A percentile compares a stretch with the other conserved stretches of the same genome.
Evolutionary conservation across 768 basidiomycete species (phyloP).

Genomic region (Calocera viscosa): DNA sequence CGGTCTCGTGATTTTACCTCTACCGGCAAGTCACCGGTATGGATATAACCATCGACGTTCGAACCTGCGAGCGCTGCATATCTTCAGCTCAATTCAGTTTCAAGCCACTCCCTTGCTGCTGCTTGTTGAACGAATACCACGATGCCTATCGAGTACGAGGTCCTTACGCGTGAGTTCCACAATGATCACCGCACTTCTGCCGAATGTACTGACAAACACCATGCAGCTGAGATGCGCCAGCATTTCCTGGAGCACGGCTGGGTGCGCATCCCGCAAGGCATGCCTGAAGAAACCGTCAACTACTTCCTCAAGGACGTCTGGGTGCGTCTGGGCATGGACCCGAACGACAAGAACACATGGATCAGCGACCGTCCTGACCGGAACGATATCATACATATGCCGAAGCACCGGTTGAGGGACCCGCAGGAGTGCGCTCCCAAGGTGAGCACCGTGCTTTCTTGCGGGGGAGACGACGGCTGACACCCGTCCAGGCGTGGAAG

Average conservation of each 20-base stretch:
- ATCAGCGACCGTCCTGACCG: conserved; percentile 15
- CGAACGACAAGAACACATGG: conserved; percentile 46
- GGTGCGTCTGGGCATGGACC: conserved; percentile 37
- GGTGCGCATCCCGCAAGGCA: conserved; percentile 40
- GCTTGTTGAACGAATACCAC: not conserved
- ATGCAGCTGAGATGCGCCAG: conserved; percentile 32
- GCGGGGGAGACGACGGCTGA: not conserved
- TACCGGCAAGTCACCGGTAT: not conserved
- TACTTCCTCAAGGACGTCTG: conserved; percentile 35
- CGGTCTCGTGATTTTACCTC: not conserved
- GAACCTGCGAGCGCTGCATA: not conserved
- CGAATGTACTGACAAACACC: not conserved
- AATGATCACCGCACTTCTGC: not conserved
- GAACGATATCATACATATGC: conserved; percentile 41
- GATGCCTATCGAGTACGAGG: conserved; percentile 5
- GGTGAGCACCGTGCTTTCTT: conserved; percentile 17
- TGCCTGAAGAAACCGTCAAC: conserved; percentile 39
- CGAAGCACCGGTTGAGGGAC: conserved; percentile 35
- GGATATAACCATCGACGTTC: not conserved
- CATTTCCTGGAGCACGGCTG: conserved; percentile 48
- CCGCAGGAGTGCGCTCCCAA: conserved; percentile 42
- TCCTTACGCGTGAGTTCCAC: not conserved
- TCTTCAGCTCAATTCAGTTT: not conserved
- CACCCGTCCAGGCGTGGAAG: conserved; percentile 31
- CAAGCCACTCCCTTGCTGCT: not conserved